These are phyloP conservation scores for Pyricularia sp. DNA, from an alignment of 2,329 filamentous ascomycete species.

Conservation along the genomic window DNA sequence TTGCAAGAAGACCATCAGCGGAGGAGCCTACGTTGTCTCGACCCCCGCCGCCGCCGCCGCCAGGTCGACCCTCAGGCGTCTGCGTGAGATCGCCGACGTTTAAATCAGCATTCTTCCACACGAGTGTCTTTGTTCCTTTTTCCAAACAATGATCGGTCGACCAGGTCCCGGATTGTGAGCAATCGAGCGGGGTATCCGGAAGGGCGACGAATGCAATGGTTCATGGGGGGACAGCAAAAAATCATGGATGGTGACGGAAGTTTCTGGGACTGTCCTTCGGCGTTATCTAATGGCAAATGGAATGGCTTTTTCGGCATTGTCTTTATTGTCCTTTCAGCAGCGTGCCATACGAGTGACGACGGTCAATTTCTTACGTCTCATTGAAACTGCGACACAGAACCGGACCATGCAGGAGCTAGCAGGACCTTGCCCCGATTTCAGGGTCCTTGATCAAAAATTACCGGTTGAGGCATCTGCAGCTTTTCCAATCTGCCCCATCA, in stretches of 20 bases:
- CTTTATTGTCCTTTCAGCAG: neutral
- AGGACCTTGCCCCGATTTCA: neutral
- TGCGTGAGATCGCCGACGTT: slow-evolving; percentile 7
- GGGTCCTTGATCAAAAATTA: neutral
- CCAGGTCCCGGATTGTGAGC: neutral
- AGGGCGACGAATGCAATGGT: slow-evolving; percentile 1
- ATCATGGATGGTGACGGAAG: slow-evolving; percentile 2
- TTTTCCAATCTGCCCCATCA: neutral
- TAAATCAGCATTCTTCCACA: neutral
- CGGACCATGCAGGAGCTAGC: neutral
- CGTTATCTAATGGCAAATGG: slow-evolving; percentile 2
- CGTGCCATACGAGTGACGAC: neutral
- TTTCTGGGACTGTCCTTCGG: slow-evolving; percentile 2
- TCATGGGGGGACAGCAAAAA: neutral
- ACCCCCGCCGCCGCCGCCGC: slow-evolving; percentile 6
- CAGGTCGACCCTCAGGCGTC: slow-evolving; percentile 7
- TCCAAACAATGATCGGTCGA: slow-evolving; percentile 2
- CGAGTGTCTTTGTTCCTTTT: neutral
- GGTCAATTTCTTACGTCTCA: neutral
- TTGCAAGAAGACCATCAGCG: slow-evolving; percentile 7
- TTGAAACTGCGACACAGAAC: neutral
- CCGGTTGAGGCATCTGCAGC: neutral
- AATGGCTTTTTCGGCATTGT: slow-evolving; percentile 2
- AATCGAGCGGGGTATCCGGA: neutral
- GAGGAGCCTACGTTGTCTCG: slow-evolving; percentile 6